A percentile compares a stretch with the other conserved stretches of the same genome.
Evolutionary conservation across 2,329 filamentous ascomycete species (phyloP).

Genomic region (Diaporthe citriasiana): DNA sequence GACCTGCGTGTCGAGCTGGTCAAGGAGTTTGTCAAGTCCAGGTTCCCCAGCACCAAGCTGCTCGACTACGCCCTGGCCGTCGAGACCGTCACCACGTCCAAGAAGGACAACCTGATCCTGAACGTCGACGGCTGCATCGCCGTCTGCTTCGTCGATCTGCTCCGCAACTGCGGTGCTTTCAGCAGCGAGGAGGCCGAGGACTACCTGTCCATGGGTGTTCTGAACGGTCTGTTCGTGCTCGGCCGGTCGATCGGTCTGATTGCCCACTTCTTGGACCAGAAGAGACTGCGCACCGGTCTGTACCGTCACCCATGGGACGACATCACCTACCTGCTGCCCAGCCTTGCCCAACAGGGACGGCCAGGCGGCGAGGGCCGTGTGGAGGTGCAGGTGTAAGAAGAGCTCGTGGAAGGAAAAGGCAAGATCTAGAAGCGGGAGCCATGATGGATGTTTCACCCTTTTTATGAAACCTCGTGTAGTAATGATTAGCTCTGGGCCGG

Average conservation of each 20-base stretch:
- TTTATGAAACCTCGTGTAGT: constrained; percentile 41
- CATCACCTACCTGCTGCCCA: constrained; percentile 94
- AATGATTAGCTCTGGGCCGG: constrained; percentile 42
- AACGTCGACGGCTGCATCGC: constrained; percentile 99
- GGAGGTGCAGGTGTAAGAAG: constrained; percentile 81
- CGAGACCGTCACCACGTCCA: constrained; percentile 97
- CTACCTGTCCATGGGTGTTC: constrained; percentile 98
- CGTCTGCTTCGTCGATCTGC: constrained; percentile 97
- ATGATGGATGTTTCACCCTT: constrained; percentile 35
- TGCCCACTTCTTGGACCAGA: constrained; percentile 99
- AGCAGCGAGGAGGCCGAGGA: constrained; percentile 96
- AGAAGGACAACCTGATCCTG: constrained; percentile 99
- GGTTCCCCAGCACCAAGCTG: constrained; percentile 98
- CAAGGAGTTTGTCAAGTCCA: constrained; percentile 97
- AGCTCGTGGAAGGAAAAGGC: constrained; percentile 36
- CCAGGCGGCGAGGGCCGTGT: constrained; percentile 87
- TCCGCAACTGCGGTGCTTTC: constrained; percentile 99
- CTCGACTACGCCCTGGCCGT: constrained; percentile 99
- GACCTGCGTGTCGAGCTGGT: constrained; percentile 99
- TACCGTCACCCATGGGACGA: constrained; percentile 99
- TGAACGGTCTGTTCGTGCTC: constrained; percentile 99
- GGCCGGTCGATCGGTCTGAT: constrained; percentile 98
- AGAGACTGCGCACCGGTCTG: constrained; percentile 96
- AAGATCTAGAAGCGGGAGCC: constrained; percentile 36
- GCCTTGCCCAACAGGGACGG: constrained; percentile 77